Evolutionary conservation across 345 rosid genomes (phyloP).

Genomic region (Microcos paniculata): DNA sequence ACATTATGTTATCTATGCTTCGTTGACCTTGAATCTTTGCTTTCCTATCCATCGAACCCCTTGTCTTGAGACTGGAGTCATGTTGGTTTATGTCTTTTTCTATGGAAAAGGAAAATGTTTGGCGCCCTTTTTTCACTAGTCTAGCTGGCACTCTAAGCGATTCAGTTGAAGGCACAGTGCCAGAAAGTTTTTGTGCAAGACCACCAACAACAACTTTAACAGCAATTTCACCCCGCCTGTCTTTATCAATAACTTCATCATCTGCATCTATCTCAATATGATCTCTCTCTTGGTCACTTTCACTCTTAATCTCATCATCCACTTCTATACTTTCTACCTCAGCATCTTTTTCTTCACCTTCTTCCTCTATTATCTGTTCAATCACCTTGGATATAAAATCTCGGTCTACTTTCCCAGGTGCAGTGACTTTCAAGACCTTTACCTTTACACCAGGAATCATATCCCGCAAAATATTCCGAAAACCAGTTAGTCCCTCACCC

Average conservation of each 20-base stretch:
- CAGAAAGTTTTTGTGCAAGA: conserved; percentile 58
- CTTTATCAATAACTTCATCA: conserved; percentile 50
- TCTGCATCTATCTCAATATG: conserved; percentile 51
- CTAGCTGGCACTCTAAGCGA: conserved; percentile 76
- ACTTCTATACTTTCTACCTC: conserved; percentile 60
- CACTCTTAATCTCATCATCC: conserved; percentile 56
- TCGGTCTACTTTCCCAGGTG: conserved; percentile 71
- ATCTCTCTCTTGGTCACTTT: conserved; percentile 52
- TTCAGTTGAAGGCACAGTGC: conserved; percentile 47
- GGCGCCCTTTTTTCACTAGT: conserved; percentile 53
- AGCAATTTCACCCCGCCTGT: conserved; percentile 59
- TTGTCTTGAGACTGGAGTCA: conserved; percentile 48
- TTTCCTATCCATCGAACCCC: conserved; percentile 46
- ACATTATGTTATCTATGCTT: conserved; percentile 62
- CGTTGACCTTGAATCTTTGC: conserved; percentile 59
- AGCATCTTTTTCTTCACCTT: conserved; percentile 60
- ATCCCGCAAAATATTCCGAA: conserved; percentile 71
- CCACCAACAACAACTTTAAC: conserved; percentile 80
- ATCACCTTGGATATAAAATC: conserved; percentile 87
- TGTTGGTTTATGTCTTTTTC: conserved; percentile 49
- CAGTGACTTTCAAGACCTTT: conserved; percentile 81
- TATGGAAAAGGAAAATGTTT: conserved; percentile 67
- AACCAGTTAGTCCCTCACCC: conserved; percentile 68
- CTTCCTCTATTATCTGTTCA: conserved; percentile 78
- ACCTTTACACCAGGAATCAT: conserved; percentile 86